phyloP scores from a whole-genome alignment of 257 asterid species.

The Sherardia arvensis region DNA sequence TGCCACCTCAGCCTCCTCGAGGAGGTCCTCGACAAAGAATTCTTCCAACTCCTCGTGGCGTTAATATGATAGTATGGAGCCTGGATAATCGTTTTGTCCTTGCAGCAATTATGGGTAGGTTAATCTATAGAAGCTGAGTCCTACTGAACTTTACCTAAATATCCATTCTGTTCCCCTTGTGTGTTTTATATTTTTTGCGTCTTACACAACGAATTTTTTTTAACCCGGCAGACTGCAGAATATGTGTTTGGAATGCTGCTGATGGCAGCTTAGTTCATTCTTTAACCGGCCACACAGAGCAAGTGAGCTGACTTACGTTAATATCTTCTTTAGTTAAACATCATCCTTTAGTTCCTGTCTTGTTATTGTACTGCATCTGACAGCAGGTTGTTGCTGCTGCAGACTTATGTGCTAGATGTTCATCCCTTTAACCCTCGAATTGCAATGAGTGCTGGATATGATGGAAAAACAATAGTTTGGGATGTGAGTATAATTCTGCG shows the following conservation, averaged over 20 bases:
- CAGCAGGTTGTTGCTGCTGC: conserved; percentile 32
- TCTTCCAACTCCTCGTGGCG: conserved; percentile 99
- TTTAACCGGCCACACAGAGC: conserved; percentile 84
- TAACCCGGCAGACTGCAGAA: conserved; percentile 73
- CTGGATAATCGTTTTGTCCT: conserved; percentile 98
- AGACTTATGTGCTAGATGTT: conserved; percentile 97
- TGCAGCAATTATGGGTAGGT: conserved; percentile 91
- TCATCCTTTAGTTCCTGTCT: neutral
- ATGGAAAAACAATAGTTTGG: conserved; percentile 96
- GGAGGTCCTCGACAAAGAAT: conserved; percentile 99
- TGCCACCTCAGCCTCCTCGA: conserved; percentile 95
- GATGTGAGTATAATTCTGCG: conserved; percentile 60
- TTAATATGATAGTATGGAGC: conserved; percentile 97
- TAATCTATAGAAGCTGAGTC: neutral
- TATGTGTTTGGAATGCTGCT: conserved; percentile 98
- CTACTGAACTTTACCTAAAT: neutral
- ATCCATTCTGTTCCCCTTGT: conserved; percentile 2
- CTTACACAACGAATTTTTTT: neutral
- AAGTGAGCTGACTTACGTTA: conserved; percentile 51
- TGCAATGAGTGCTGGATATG: conserved; percentile 99
- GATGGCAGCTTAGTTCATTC: conserved; percentile 99
- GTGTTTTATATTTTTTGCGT: neutral
- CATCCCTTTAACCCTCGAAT: conserved; percentile 98
- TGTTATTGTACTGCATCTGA: conserved; percentile 30
- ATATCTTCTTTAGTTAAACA: too few species aligned